A percentile compares a stretch with the other conserved stretches of the same genome.
These are phyloP conservation scores for Heterobasidion annosum DNA, from an alignment of 1,284 basidiomycete species.

Conservation along the genomic window DNA sequence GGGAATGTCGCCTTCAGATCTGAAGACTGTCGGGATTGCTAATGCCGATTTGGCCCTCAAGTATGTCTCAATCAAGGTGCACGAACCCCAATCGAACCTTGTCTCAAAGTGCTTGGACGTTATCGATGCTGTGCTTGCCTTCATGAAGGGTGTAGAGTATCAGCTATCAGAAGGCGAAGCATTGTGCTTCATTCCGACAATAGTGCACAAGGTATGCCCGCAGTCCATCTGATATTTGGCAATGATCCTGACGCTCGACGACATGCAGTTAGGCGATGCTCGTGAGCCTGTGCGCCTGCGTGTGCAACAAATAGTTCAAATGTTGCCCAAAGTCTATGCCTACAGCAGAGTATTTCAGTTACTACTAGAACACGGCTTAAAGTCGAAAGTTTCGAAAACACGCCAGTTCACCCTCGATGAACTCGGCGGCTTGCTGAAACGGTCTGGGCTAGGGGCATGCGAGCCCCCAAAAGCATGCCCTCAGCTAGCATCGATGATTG, in stretches of 20 bases:
- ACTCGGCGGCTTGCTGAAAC: conserved; percentile 68
- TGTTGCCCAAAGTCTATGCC: conserved; percentile 74
- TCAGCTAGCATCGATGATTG: conserved; percentile 71
- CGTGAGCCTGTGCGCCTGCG: conserved; percentile 67
- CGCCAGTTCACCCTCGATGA: conserved; percentile 83
- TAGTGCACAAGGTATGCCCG: conserved; percentile 74
- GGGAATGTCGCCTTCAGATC: conserved; percentile 40
- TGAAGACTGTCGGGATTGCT: conserved; percentile 70
- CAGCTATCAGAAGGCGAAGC: conserved; percentile 88
- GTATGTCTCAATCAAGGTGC: conserved; percentile 86
- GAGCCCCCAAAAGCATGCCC: conserved; percentile 77
- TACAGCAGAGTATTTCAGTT: conserved; percentile 87
- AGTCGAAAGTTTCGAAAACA: conserved; percentile 86
- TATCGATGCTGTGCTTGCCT: conserved; percentile 72
- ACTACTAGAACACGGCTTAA: conserved; percentile 79
- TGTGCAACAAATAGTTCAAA: conserved; percentile 66
- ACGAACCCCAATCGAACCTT: conserved; percentile 92
- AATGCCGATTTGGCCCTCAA: conserved; percentile 93
- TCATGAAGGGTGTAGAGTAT: conserved; percentile 64
- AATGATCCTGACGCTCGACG: neutral
- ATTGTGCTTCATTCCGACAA: conserved; percentile 81
- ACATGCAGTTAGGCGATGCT: conserved; percentile 65
- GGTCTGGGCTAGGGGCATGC: conserved; percentile 78
- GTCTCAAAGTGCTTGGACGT: conserved; percentile 87
- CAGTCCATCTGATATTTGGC: conserved; percentile 10